phyloP scores from a whole-genome alignment of 768 basidiomycete species.

The Pulveroboletus sp. region DNA sequence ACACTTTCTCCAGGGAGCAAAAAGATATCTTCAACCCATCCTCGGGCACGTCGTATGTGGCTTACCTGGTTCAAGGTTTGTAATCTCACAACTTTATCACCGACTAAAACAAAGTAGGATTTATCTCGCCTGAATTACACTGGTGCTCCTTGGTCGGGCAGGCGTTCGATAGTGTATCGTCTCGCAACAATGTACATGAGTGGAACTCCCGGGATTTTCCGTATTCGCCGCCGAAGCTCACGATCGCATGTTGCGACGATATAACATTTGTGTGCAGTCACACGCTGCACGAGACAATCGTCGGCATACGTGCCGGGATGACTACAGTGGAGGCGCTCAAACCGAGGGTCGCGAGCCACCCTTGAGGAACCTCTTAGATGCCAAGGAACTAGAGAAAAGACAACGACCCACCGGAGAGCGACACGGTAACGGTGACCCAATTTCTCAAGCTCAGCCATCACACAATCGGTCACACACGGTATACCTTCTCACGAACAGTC shows the following conservation, averaged over 20 bases:
- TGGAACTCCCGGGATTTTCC: conserved; percentile 89
- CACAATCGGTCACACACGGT: conserved; percentile 98
- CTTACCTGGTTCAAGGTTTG: neutral
- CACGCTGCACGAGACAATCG: conserved; percentile 95
- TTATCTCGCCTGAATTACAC: conserved; percentile 30
- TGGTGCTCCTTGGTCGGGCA: conserved; percentile 94
- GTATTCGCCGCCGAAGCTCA: conserved; percentile 85
- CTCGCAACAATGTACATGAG: conserved; percentile 96
- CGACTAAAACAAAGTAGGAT: neutral
- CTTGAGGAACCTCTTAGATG: conserved; percentile 40
- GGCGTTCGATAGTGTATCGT: conserved; percentile 89
- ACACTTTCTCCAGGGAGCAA: neutral
- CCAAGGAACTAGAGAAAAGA: neutral
- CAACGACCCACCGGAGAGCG: conserved; percentile 71
- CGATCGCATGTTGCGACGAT: conserved; percentile 98
- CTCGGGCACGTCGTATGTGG: neutral
- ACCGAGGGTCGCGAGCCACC: conserved; percentile 94
- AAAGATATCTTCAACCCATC: neutral
- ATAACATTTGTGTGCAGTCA: conserved; percentile 92
- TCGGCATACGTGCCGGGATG: conserved; percentile 98
- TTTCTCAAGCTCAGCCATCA: conserved; percentile 98
- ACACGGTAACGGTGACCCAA: conserved; percentile 93
- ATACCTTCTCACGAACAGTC: conserved; percentile 57
- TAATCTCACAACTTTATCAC: neutral
- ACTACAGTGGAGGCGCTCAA: conserved; percentile 88